These are phyloP conservation scores for Debaryomyces maramus DNA, from an alignment of 805 yeast species.

Conservation along the genomic window DNA sequence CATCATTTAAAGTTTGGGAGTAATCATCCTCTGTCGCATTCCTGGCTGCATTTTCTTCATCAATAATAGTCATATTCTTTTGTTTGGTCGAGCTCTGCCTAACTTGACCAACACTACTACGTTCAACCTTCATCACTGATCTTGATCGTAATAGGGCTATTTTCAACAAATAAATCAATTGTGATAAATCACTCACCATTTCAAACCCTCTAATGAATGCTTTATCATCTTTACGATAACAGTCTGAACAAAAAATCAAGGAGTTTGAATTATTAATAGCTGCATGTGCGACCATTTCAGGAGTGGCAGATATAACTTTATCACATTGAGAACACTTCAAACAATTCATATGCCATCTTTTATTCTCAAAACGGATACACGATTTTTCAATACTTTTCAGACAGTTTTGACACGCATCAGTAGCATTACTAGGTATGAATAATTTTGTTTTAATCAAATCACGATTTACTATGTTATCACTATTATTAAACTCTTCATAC, in stretches of 20 bases:
- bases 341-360: slow-evolving; percentile 84
- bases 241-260: slow-evolving; percentile 57
- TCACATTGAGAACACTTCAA: slow-evolving; percentile 64
- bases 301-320: slow-evolving; percentile 19
- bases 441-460: slow-evolving; percentile 24
- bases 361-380: slow-evolving; percentile 61
- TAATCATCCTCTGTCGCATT: slow-evolving; percentile 45
- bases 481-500: slow-evolving; percentile 14
- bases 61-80: slow-evolving; percentile 2
- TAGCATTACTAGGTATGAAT: slow-evolving; percentile 56
- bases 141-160: slow-evolving; percentile 80
- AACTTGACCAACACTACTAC: background rate
- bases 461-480: slow-evolving; percentile 8
- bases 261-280: slow-evolving; percentile 40
- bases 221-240: slow-evolving; percentile 52
- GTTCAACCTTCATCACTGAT: slow-evolving; percentile 50
- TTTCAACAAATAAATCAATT: slow-evolving; percentile 72
- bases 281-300: slow-evolving; percentile 44
- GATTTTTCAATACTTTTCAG: slow-evolving; percentile 76
- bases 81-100: slow-evolving; percentile 1
- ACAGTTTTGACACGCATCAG: slow-evolving; percentile 77
- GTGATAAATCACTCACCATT: slow-evolving; percentile 66
- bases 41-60: slow-evolving; percentile 6
- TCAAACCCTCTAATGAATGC: slow-evolving; percentile 50
- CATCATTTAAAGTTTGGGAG: slow-evolving; percentile 69